Conservation (phyloP, 2,329 filamentous ascomycete genomes). For the Xylaria sp. region DNA sequence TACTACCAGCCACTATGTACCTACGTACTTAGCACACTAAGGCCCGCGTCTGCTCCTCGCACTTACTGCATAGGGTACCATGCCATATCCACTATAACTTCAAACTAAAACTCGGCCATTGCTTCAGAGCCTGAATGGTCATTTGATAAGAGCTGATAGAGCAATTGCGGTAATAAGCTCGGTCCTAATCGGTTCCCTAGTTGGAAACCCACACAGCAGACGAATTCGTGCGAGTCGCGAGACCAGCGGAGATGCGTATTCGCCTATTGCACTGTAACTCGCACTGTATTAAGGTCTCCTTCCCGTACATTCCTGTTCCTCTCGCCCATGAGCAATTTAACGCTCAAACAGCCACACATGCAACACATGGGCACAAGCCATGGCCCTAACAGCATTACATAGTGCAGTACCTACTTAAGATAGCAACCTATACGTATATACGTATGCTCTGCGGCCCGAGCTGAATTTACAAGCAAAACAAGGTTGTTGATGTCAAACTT, state of each 20-base stretch:
- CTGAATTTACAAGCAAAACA: constrained; percentile 10
- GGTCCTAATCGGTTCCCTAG: constrained; percentile 21
- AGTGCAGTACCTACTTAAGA: no score
- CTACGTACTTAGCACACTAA: constrained; percentile 1
- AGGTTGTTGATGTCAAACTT: neutral
- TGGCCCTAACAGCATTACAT: constrained; percentile 5
- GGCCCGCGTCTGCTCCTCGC: constrained; percentile 1
- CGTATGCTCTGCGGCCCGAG: constrained; percentile 12
- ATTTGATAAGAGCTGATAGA: constrained; percentile 9
- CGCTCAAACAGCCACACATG: constrained; percentile 31
- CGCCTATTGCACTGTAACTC: constrained; percentile 3
- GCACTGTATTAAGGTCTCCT: constrained; percentile 16
- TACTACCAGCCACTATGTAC: no score
- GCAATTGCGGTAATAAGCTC: constrained; percentile 7
- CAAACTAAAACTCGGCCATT: neutral
- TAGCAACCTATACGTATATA: constrained; percentile 2
- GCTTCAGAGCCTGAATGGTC: neutral
- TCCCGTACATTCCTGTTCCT: constrained; percentile 20
- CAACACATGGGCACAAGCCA: constrained; percentile 19
- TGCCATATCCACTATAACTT: constrained; percentile 15
- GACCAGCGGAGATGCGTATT: constrained; percentile 9
- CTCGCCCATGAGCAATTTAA: constrained; percentile 31
- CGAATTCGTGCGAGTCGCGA: constrained; percentile 37
- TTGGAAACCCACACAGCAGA: constrained; percentile 29
- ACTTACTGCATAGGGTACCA: neutral